phyloP scores from a whole-genome alignment of 306 rosid genomes.

The Prunus armeniaca region DNA sequence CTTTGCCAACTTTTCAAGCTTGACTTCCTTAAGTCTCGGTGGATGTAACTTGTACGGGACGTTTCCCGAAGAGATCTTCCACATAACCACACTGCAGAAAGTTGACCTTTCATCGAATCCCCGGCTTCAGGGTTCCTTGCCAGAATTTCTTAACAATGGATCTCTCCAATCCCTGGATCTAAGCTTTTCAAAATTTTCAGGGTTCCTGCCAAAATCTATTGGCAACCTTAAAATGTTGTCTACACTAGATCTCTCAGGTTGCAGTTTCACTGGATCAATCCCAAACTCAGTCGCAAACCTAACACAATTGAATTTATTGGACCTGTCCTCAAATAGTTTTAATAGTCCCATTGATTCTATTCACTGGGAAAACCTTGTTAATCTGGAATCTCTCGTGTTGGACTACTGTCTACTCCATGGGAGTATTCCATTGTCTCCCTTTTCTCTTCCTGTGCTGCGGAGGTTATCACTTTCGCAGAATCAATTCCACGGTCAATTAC shows the following conservation, averaged over 20 bases:
- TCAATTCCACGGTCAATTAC: slow-evolving; percentile 4
- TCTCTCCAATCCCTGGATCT: too few relatives aligned
- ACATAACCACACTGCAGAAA: slow-evolving; percentile 12
- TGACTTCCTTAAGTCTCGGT: slow-evolving; percentile 19
- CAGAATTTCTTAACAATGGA: too few relatives aligned
- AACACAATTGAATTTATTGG: not conserved
- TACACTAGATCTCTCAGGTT: not conserved
- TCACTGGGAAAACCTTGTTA: slow-evolving; percentile 24
- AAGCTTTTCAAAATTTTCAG: too few relatives aligned
- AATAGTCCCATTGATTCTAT: slow-evolving; percentile 17
- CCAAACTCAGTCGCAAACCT: slow-evolving; percentile 17
- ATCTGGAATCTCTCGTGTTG: slow-evolving; percentile 14
- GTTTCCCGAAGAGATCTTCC: slow-evolving; percentile 29
- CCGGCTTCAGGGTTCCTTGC: slow-evolving; percentile 27
- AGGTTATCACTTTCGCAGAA: not conserved
- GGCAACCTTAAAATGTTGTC: slow-evolving; percentile 13
- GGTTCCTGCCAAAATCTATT: slow-evolving; percentile 7
- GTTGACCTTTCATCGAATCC: slow-evolving; percentile 4
- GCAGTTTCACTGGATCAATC: slow-evolving; percentile 14
- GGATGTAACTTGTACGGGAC: not conserved
- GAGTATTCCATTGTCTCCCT: slow-evolving; percentile 19
- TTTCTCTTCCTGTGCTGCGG: not conserved
- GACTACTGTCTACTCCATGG: slow-evolving; percentile 15
- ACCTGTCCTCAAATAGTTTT: slow-evolving; percentile 9
- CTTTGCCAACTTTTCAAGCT: slow-evolving; percentile 18